Base-by-base conservation (phyloP, 305 asterid genomes). In the Coffea humblotiana region DNA sequence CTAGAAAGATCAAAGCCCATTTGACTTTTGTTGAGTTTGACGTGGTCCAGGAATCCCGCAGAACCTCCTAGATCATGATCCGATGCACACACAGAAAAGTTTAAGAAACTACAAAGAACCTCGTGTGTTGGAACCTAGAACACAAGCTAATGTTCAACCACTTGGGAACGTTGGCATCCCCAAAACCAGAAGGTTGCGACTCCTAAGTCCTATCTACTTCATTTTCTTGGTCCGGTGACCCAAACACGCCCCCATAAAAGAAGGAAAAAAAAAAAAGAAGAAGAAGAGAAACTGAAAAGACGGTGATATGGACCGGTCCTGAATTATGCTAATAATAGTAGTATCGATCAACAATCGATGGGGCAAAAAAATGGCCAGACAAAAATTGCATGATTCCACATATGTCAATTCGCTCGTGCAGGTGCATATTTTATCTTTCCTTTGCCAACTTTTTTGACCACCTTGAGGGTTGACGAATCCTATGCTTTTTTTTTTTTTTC, bases 371-470 rank as follows among this genome's bases (percentile, higher is more conserved):
- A 40, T 10, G 56, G 78, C 51, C 9, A 1, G 78, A 48, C 54
- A 74, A 21, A 74, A 19, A 11, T 63, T 75, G 40, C 14, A 37
- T 35, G 73, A 68, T 68, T 68, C 72, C 25, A 19, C 3, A 0
- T 3, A 37, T 8, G 51, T 68, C 51, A 40, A 75, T 45, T 40
- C 47, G 8, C 67, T 40, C 58, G 78, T 58, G 32, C 15, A 37
- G 19, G 13, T 40, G 73, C 27, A 18, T 37, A 40, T 40, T 40
- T 40, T 2, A 18, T 3, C 27, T 68, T 68, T 35, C 27, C 69
- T 60, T 75, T 60, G 56, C 70, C 40, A 35, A 66, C 82, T 80
- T 69, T 83, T 84, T 84, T 84, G 84, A 84, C 84, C 80, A 16
- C 72, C 25, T 52, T 56, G 76, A 64, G 70, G 79, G 40, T 76